Percentiles rank a stretch among this genome's conserved stretches.
These are phyloP conservation scores for Anthostomella pinea DNA, from an alignment of 2,329 filamentous ascomycete species.

Conservation along the genomic window DNA sequence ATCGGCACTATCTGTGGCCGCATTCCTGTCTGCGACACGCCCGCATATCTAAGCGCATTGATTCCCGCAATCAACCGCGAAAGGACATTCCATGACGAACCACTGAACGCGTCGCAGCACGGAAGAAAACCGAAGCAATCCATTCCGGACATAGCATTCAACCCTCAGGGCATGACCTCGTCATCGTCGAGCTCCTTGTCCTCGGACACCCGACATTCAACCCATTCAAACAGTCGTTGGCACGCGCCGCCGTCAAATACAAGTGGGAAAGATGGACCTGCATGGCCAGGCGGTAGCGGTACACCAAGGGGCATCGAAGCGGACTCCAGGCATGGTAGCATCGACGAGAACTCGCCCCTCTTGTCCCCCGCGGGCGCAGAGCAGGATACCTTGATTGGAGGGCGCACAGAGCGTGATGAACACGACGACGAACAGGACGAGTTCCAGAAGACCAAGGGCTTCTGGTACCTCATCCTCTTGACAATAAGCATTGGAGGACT, in stretches of 20 bases:
- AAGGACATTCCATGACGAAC: too few relatives aligned
- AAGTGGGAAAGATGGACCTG: conserved; percentile 12
- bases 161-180: conserved; percentile 36
- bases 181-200: conserved; percentile 30
- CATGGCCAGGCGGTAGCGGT: conserved; percentile 18
- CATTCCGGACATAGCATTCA: too few relatives aligned
- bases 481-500: conserved; percentile 85
- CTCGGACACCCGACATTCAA: too few relatives aligned
- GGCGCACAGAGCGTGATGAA: conserved; percentile 27
- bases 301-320: conserved; percentile 20
- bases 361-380: conserved; percentile 40
- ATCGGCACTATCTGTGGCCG: too few relatives aligned
- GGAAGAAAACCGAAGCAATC: neutral
- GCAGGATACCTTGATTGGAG: conserved; percentile 35
- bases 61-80: too few relatives aligned
- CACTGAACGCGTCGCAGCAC: too few relatives aligned
- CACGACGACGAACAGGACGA: conserved; percentile 42
- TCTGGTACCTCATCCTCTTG: conserved; percentile 81
- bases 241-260: conserved; percentile 23
- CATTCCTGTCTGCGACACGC: too few relatives aligned
- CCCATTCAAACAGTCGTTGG: too few relatives aligned
- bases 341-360: conserved; percentile 49
- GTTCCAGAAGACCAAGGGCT: conserved; percentile 69
- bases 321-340: conserved; percentile 24
- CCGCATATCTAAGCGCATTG: too few relatives aligned